These are phyloP conservation scores for Neurospora terricola DNA, from an alignment of 495 filamentous ascomycete genomes.

Conservation along the genomic window DNA sequence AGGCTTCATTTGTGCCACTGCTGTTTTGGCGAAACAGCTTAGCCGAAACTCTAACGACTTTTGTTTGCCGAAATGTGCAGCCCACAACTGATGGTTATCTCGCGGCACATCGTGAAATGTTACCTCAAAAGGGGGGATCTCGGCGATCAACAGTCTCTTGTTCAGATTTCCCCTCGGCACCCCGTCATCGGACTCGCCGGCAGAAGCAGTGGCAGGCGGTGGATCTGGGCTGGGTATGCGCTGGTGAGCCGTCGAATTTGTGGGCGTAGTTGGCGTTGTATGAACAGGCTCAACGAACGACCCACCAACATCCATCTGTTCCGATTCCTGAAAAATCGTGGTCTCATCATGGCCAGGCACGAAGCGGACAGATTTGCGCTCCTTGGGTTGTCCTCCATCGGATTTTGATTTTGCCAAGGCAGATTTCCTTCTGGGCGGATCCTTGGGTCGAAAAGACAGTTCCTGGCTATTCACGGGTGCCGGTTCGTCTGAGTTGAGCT, in stretches of 20 bases:
- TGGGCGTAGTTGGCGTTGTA: neutral
- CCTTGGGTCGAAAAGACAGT: neutral
- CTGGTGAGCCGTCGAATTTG: neutral
- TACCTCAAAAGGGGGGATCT: constrained; percentile 11
- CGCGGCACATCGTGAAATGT: constrained; percentile 24
- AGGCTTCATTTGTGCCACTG: constrained; percentile 3
- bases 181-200: constrained; percentile 2
- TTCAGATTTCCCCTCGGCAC: constrained; percentile 9
- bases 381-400: constrained; percentile 7
- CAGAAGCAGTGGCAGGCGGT: constrained; percentile 7
- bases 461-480: neutral
- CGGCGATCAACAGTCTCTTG: constrained; percentile 21
- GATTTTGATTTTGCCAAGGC: neutral
- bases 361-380: constrained; percentile 33
- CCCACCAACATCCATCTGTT: constrained; percentile 15
- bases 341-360: constrained; percentile 15
- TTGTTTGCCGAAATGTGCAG: constrained; percentile 23
- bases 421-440: neutral
- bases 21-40: constrained; percentile 20
- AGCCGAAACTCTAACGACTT: constrained; percentile 23
- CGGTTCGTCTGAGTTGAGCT: neutral
- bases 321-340: constrained; percentile 11
- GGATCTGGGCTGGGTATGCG: constrained; percentile 10
- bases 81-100: constrained; percentile 18
- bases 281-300: neutral